A percentile compares a stretch with the other conserved stretches of the same genome.
Conservation (phyloP, 805 yeast genomes). For the Zygoascus tannicola region DNA sequence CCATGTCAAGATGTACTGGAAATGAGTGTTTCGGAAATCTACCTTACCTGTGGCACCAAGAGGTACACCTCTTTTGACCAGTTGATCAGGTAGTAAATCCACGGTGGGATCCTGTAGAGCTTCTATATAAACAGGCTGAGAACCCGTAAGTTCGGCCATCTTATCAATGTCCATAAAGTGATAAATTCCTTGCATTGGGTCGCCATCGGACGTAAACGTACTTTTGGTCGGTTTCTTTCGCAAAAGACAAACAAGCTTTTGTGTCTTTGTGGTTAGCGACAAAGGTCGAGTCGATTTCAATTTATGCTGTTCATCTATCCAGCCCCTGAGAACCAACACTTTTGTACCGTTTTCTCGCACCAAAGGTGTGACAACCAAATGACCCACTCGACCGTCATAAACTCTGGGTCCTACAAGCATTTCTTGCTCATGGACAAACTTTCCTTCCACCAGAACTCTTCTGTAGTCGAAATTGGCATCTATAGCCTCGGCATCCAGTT, state of each 20-base stretch:
- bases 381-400: conserved; percentile 65
- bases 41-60: conserved; percentile 75
- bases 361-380: conserved; percentile 72
- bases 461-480: conserved; percentile 65
- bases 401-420: conserved; percentile 87
- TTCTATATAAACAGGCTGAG: conserved; percentile 70
- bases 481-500: conserved; percentile 49
- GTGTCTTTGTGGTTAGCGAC: conserved; percentile 64
- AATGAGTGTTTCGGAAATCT: conserved; percentile 77
- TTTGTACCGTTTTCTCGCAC: conserved; percentile 70
- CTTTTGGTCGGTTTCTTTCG: conserved; percentile 59
- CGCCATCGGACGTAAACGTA: conserved; percentile 61
- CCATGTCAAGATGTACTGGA: conserved; percentile 93
- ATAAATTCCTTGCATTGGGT: conserved; percentile 57
- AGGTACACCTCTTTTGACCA: conserved; percentile 79
- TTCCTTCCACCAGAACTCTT: conserved; percentile 65
- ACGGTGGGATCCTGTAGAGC: conserved; percentile 43
- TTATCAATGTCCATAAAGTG: conserved; percentile 72
- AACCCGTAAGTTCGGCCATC: conserved; percentile 60
- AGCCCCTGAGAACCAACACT: conserved; percentile 80
- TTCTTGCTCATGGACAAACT: conserved; percentile 75
- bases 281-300: conserved; percentile 53
- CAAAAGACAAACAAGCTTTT: conserved; percentile 64
- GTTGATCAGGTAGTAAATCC: conserved; percentile 39
- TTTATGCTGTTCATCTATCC: conserved; percentile 59